phyloP scores from a whole-genome alignment of 164 flowering plant genomes.

The Magnolia sinica region DNA sequence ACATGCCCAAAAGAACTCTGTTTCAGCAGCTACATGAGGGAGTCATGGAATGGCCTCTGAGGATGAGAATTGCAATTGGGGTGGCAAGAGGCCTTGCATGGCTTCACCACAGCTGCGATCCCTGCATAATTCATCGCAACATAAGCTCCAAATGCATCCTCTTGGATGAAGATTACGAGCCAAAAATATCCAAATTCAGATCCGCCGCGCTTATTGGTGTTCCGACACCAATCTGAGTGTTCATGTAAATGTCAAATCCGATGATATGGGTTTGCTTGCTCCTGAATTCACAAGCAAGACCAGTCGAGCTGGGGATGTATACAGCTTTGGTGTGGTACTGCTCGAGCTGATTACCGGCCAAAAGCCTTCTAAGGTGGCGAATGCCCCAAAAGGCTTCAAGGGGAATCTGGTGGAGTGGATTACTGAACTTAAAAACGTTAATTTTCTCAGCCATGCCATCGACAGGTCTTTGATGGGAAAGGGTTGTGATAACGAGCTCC shows the following conservation, averaged over 20 bases:
- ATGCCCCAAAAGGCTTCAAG: slow-evolving; percentile 21
- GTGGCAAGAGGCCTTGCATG: slow-evolving; percentile 27
- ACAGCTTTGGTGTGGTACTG: slow-evolving; percentile 25
- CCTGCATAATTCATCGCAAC: slow-evolving; percentile 20
- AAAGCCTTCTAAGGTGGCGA: slow-evolving; percentile 16
- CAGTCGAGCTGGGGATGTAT: slow-evolving; percentile 26
- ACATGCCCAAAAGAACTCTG: slow-evolving; percentile 34
- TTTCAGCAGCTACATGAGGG: slow-evolving; percentile 24
- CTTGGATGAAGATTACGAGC: slow-evolving; percentile 25
- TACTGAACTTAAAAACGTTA: slow-evolving; percentile 7
- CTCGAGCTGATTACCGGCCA: slow-evolving; percentile 26
- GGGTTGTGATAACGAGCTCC: slow-evolving; percentile 49
- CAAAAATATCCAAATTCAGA: slow-evolving; percentile 25
- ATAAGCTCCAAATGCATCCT: slow-evolving; percentile 26
- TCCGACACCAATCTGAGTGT: slow-evolving; percentile 21
- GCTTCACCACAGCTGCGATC: slow-evolving; percentile 27
- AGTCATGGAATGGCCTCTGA: slow-evolving; percentile 18
- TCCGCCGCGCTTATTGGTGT: slow-evolving; percentile 21
- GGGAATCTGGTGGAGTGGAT: slow-evolving; percentile 26
- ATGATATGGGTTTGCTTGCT: slow-evolving; percentile 26
- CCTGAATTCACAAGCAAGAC: slow-evolving; percentile 27
- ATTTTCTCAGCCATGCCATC: slow-evolving; percentile 14
- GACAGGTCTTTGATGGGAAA: slow-evolving; percentile 36
- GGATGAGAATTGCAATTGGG: slow-evolving; percentile 23
- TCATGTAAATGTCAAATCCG: slow-evolving; percentile 20